Conservation (phyloP, 1,284 basidiomycete genomes). For the Ceratobasidium sp. region DNA sequence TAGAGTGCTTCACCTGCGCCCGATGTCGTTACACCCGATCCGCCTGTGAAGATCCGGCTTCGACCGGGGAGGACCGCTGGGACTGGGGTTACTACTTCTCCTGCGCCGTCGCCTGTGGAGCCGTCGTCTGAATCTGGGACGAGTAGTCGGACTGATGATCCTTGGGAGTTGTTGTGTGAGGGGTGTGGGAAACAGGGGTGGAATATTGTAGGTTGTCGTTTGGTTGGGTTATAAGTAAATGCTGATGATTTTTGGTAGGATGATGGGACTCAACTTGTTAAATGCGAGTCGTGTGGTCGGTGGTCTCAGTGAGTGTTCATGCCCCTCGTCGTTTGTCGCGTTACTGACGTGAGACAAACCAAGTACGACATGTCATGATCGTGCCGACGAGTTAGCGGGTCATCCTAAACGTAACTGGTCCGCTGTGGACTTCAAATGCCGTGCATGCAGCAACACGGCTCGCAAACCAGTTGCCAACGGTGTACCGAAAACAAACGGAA, state of each 20-base stretch:
- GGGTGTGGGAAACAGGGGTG: slow-evolving; percentile 75
- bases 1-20: slow-evolving; percentile 38
- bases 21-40: neutral
- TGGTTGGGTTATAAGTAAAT: slow-evolving; percentile 7
- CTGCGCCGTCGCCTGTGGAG: slow-evolving; percentile 9
- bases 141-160: slow-evolving; percentile 57
- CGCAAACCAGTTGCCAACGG: neutral
- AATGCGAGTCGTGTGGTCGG: slow-evolving; percentile 78
- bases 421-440: slow-evolving; percentile 64
- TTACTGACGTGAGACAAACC: neutral
- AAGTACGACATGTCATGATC: slow-evolving; percentile 74
- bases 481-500: slow-evolving; percentile 3
- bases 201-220: slow-evolving; percentile 66
- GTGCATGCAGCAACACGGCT: slow-evolving; percentile 44
- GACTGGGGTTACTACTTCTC: neutral
- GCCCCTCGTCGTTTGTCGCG: neutral
- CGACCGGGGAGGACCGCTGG: neutral
- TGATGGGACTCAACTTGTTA: slow-evolving; percentile 78
- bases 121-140: slow-evolving; percentile 1
- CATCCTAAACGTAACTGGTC: slow-evolving; percentile 76
- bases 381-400: slow-evolving; percentile 66
- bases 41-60: slow-evolving; percentile 34
- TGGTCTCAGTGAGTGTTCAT: slow-evolving; percentile 71
- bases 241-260: slow-evolving; percentile 61
- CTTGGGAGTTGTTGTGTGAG: slow-evolving; percentile 88